A percentile compares a stretch with the other conserved stretches of the same genome.
These are phyloP conservation scores for Euphrasia arctica DNA, from an alignment of 305 asterid species.

Conservation along the genomic window DNA sequence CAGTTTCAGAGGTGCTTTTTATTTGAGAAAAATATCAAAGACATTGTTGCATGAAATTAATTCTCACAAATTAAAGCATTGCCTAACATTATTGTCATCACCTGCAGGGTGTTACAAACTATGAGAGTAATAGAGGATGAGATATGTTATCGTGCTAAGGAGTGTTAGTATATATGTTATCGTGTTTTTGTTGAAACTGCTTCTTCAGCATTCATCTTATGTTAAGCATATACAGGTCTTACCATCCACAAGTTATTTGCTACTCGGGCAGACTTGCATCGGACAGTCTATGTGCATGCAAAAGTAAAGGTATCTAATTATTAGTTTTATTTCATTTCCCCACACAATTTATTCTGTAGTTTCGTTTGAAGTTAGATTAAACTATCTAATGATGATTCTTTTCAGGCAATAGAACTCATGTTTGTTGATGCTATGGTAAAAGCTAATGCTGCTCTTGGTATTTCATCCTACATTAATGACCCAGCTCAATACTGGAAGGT, in stretches of 20 bases:
- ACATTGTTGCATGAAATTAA: constrained; percentile 8
- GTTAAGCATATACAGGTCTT: constrained; percentile 57
- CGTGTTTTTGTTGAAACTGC: constrained; percentile 1
- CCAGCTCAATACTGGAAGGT: constrained; percentile 92
- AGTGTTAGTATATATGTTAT: constrained; percentile 54
- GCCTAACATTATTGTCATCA: constrained; percentile 24
- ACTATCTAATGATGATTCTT: constrained; percentile 18
- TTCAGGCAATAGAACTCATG: constrained; percentile 89
- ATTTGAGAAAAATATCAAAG: neutral
- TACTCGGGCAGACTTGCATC: constrained; percentile 92
- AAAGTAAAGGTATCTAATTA: constrained; percentile 74
- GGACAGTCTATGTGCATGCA: constrained; percentile 82
- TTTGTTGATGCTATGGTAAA: constrained; percentile 72
- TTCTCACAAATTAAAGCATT: constrained; percentile 4
- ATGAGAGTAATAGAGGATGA: constrained; percentile 87
- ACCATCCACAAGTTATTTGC: constrained; percentile 83
- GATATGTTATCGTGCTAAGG: constrained; percentile 89
- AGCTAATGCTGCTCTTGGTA: constrained; percentile 62
- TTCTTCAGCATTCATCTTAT: constrained; percentile 23
- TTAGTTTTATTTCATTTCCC: constrained; percentile 8
- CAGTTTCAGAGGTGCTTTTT: constrained; percentile 61
- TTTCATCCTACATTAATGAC: constrained; percentile 61
- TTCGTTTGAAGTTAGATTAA: constrained; percentile 20
- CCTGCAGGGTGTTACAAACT: constrained; percentile 74
- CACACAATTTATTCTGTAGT: constrained; percentile 10